Evolutionary conservation across 257 asterid genomes (phyloP).

Genomic region (Solanum phureja): DNA sequence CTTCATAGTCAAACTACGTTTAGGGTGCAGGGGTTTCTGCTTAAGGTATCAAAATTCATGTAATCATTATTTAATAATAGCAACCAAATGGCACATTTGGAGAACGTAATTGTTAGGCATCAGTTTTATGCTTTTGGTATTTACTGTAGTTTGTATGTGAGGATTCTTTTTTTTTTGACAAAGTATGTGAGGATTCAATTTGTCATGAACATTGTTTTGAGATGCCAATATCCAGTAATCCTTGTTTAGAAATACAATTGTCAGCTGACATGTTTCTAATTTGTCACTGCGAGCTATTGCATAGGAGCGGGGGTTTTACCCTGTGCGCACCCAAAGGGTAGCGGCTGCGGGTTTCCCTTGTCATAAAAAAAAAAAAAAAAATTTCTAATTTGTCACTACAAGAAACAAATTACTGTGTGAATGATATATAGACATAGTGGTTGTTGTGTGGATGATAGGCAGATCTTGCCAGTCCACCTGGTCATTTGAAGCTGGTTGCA

Average conservation of each 20-base stretch:
- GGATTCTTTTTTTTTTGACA: background rate
- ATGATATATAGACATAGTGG: background rate
- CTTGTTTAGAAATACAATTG: background rate
- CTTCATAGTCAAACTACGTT: background rate
- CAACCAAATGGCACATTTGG: background rate
- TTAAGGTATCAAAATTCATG: background rate
- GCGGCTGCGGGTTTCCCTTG: too few relatives aligned
- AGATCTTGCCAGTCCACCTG: background rate
- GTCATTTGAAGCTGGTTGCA: background rate
- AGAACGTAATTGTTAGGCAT: background rate
- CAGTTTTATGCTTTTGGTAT: background rate
- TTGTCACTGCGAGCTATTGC: background rate
- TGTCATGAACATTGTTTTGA: background rate
- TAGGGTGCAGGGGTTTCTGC: background rate
- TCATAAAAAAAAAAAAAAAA: too few relatives aligned
- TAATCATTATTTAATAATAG: background rate
- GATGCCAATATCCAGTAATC: background rate
- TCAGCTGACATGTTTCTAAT: background rate
- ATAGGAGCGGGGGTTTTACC: too few relatives aligned
- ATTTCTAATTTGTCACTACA: background rate
- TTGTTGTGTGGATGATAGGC: background rate
- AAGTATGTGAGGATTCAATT: background rate
- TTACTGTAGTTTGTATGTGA: background rate
- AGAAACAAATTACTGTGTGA: background rate
- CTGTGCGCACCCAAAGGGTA: too few relatives aligned